Base-by-base conservation (phyloP, 192 early-diverging fungal species). In the Entomortierella beljakovae region DNA sequence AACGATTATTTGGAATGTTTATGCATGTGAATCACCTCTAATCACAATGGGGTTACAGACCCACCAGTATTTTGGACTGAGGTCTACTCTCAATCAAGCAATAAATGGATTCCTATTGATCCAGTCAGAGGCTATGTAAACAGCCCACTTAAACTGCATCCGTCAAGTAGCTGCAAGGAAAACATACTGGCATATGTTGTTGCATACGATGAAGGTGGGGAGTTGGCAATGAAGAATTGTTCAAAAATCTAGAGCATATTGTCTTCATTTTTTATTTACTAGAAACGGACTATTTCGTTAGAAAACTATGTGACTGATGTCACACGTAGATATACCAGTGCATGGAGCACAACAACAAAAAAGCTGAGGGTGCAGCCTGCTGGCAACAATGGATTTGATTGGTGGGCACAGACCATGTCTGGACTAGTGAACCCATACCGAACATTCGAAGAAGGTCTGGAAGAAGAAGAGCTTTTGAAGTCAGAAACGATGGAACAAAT, bases 1-100 rank as follows among this genome's bases (percentile, higher is more conserved):
- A n/a, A n/a, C n/a, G n/a, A n/a, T n/a, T n/a, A n/a, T n/a, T n/a
- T n/a, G n/a, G n/a, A n/a, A n/a, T n/a, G n/a, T n/a, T n/a, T n/a
- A n/a, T n/a, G n/a, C n/a, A n/a, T n/a, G n/a, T n/a, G n/a, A n/a
- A n/a, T n/a, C n/a, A n/a, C n/a, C 16, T 25, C 31, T 71, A 20
- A 46, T 22, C 26, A 1, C 22, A 35, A 13, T 56, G 52, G 25
- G 15, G 28, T 20, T 28, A 28, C 58, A 79, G 75, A 79, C 37
- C 79, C 84, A 6, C 88, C 92, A 20, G 85, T 82, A 28, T 90
- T 89, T 38, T 94, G 92, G 92, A 80, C 82, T 46, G 92, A 94
- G 59, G 85, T 90, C 10, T 92, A 86, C 46, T 83, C 83, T 16
- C 58, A 70, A 13, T 53, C 68, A 5, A 57, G 63, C n/a, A 63